A percentile compares a stretch with the other conserved stretches of the same genome.
These are phyloP conservation scores for Grammothele lineata DNA, from an alignment of 768 basidiomycete species.

Conservation along the genomic window DNA sequence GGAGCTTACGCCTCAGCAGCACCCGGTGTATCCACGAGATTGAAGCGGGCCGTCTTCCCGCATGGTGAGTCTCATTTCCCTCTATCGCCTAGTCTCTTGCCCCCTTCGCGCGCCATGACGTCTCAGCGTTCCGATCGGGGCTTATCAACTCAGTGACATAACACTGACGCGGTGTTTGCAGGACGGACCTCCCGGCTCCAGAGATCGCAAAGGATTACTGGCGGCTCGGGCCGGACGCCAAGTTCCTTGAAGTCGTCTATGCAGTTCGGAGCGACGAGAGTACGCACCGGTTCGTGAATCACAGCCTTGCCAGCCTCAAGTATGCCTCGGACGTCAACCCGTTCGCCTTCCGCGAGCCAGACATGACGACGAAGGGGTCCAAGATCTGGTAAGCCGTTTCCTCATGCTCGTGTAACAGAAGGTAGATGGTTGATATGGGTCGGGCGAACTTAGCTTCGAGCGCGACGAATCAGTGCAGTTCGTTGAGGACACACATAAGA, in stretches of 20 bases:
- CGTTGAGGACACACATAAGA: constrained; percentile 54
- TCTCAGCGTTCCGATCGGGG: too few relatives aligned
- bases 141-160: too few relatives aligned
- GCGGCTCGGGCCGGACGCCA: constrained; percentile 70
- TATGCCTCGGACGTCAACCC: constrained; percentile 79
- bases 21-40: constrained; percentile 83
- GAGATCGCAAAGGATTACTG: constrained; percentile 95
- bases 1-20: constrained; percentile 34
- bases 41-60: constrained; percentile 74
- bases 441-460: constrained; percentile 68
- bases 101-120: too few relatives aligned
- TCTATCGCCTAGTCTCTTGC: not conserved
- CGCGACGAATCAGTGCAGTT: constrained; percentile 63
- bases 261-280: constrained; percentile 92
- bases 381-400: constrained; percentile 53
- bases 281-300: constrained; percentile 94
- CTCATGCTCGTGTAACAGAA: too few relatives aligned
- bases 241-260: constrained; percentile 82
- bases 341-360: constrained; percentile 84
- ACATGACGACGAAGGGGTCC: constrained; percentile 79
- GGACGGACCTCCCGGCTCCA: constrained; percentile 72
- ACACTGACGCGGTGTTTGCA: constrained; percentile 17
- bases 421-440: too few relatives aligned
- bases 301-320: constrained; percentile 87
- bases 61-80: constrained; percentile 48